phyloP scores from a whole-genome alignment of 352 stramenopile genomes.

The Pythium guiyangense region DNA sequence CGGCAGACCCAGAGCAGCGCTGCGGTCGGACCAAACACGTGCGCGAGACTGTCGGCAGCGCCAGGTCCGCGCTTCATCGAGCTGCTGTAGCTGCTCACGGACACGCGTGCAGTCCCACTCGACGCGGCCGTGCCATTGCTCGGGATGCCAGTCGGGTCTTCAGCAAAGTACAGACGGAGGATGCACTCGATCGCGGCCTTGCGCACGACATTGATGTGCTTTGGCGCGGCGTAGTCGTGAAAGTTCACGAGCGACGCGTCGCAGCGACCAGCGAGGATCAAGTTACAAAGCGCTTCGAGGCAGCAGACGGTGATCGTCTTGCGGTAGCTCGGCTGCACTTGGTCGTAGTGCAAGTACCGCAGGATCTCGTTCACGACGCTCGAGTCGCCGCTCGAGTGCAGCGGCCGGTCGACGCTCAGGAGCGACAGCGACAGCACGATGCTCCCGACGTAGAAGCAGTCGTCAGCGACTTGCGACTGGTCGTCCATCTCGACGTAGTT shows the following conservation, averaged over 20 bases:
- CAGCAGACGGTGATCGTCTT: slow-evolving; percentile 82
- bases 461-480: slow-evolving; percentile 75
- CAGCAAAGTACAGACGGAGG: slow-evolving; percentile 76
- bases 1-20: slow-evolving; percentile 66
- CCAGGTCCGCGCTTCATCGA: slow-evolving; percentile 9
- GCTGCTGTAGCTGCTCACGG: slow-evolving; percentile 1
- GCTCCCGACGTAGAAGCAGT: slow-evolving; percentile 83
- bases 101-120: too few relatives aligned
- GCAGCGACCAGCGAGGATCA: slow-evolving; percentile 62
- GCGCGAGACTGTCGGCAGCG: slow-evolving; percentile 27
- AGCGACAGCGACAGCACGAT: slow-evolving; percentile 72
- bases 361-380: slow-evolving; percentile 69
- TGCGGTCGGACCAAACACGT: slow-evolving; percentile 61
- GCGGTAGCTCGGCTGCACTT: slow-evolving; percentile 78
- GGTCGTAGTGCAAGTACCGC: slow-evolving; percentile 79
- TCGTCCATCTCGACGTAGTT: slow-evolving; percentile 88
- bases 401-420: slow-evolving; percentile 52
- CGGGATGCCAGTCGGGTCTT: slow-evolving; percentile 40
- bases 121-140: slow-evolving; percentile 11
- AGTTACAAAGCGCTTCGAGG: slow-evolving; percentile 75
- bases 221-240: slow-evolving; percentile 64
- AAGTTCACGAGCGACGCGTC: slow-evolving; percentile 70
- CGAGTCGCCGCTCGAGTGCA: slow-evolving; percentile 39
- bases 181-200: slow-evolving; percentile 85
- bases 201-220: slow-evolving; percentile 67